Evolutionary conservation across 2,329 filamentous ascomycete species (phyloP).

Genomic region (Paradendryphiella salina): DNA sequence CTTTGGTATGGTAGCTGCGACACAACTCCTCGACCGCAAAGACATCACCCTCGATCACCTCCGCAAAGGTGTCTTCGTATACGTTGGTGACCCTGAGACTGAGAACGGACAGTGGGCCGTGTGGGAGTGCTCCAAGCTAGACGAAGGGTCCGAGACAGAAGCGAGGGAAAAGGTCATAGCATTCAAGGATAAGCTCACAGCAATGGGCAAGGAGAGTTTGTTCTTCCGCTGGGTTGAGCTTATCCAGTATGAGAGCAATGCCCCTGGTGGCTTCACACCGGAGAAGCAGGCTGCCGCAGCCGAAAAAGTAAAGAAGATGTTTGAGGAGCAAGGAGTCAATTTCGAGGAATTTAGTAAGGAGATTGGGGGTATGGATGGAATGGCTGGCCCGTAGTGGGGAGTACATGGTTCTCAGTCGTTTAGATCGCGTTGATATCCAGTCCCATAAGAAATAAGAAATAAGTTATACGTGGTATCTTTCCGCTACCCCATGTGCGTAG

Average conservation of each 20-base stretch:
- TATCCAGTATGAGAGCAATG: conserved; percentile 81
- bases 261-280: conserved; percentile 75
- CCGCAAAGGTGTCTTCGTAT: conserved; percentile 63
- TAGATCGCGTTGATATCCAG: conserved; percentile 3
- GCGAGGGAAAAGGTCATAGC: conserved; percentile 73
- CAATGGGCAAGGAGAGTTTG: conserved; percentile 80
- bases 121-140: conserved; percentile 62
- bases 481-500: not conserved
- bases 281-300: conserved; percentile 74
- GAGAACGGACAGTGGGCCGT: conserved; percentile 68
- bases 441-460: not conserved
- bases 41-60: conserved; percentile 67
- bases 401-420: not conserved
- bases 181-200: conserved; percentile 75
- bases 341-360: conserved; percentile 80
- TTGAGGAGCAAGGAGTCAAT: conserved; percentile 74
- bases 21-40: conserved; percentile 68
- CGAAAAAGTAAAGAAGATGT: conserved; percentile 73
- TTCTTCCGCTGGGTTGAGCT: conserved; percentile 94
- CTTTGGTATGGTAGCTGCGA: conserved; percentile 74
- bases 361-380: conserved; percentile 61
- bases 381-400: conserved; percentile 7
- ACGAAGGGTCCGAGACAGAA: conserved; percentile 60
- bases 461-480: not conserved
- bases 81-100: conserved; percentile 30